Percentiles rank a stretch among this genome's conserved stretches.
phyloP scores from a whole-genome alignment of 2,329 filamentous ascomycete genomes.

The Diaporthe longicolla region DNA sequence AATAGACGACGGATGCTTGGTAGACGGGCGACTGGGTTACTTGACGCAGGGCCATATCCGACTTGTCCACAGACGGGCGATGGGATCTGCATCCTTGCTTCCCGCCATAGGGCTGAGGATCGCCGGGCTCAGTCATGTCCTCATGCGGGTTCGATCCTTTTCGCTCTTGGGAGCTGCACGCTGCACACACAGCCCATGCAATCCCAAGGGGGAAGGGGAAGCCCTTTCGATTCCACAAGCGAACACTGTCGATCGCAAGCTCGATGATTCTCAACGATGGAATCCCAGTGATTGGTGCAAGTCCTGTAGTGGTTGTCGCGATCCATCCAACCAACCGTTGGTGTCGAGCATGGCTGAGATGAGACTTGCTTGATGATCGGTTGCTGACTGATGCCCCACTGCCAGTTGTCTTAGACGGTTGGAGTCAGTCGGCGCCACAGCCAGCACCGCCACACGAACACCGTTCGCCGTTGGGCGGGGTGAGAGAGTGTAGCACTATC shows the following conservation, averaged over 20 bases:
- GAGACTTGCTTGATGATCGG: neutral
- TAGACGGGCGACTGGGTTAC: too few relatives aligned
- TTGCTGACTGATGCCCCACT: neutral
- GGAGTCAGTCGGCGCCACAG: neutral
- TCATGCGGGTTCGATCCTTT: conserved; percentile 32
- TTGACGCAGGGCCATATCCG: too few relatives aligned
- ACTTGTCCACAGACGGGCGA: neutral
- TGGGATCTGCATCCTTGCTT: conserved; percentile 32
- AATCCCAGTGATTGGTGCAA: neutral
- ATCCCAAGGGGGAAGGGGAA: neutral
- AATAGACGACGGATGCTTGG: too few relatives aligned
- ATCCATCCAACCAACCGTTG: neutral
- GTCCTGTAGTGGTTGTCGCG: neutral
- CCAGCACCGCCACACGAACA: conserved; percentile 25
- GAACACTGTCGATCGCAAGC: too few relatives aligned
- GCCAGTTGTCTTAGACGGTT: neutral
- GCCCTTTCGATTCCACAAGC: neutral
- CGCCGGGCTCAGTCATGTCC: conserved; percentile 21
- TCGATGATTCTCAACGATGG: neutral
- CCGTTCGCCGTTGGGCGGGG: neutral
- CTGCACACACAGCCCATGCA: conserved; percentile 1
- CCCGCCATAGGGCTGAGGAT: conserved; percentile 33
- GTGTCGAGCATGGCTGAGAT: too few relatives aligned
- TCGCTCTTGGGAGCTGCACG: neutral
- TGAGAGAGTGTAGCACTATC: neutral